Percentiles rank a stretch among this genome's conserved stretches.
phyloP scores from a whole-genome alignment of 441 rosid genomes.

The Flueggea neowawraea region DNA sequence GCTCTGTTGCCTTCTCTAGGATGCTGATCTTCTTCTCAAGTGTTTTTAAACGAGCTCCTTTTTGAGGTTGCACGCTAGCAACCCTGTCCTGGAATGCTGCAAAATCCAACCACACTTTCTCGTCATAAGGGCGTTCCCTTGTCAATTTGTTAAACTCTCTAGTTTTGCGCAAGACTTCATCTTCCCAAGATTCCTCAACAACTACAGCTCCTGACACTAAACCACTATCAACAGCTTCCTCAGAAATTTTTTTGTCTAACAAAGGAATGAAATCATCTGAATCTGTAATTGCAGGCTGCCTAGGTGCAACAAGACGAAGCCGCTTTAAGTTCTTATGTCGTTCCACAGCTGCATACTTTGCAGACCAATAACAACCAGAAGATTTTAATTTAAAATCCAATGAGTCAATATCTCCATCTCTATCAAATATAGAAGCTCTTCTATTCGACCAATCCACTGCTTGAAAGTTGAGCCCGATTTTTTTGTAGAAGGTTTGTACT shows the following conservation, averaged over 20 bases:
- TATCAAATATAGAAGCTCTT: conserved; percentile 40
- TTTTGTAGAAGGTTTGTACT: conserved; percentile 52
- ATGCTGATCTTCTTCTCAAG: conserved; percentile 95
- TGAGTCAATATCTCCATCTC: conserved; percentile 66
- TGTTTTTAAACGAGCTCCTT: conserved; percentile 82
- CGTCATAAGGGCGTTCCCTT: conserved; percentile 79
- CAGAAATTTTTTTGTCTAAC: conserved; percentile 29
- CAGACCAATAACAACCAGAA: conserved; percentile 82
- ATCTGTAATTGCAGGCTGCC: conserved; percentile 24
- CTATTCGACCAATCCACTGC: conserved; percentile 30
- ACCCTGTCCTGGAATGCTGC: conserved; percentile 79
- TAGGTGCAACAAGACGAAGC: conserved; percentile 41
- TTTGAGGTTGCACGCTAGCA: conserved; percentile 68
- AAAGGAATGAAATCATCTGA: conserved; percentile 68
- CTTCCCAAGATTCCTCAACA: conserved; percentile 94
- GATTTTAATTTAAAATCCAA: conserved; percentile 64
- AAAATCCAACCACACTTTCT: conserved; percentile 78
- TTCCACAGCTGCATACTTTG: conserved; percentile 71
- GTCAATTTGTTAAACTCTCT: conserved; percentile 72
- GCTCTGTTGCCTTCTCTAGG: conserved; percentile 86
- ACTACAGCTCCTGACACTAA: conserved; percentile 23
- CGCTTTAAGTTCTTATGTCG: conserved; percentile 62
- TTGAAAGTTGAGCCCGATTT: conserved; percentile 25
- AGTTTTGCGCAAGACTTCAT: conserved; percentile 75
- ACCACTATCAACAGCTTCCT: conserved; percentile 28